Base-by-base conservation (phyloP, 1,284 basidiomycete species). In the Ceratobasidium sp. region DNA sequence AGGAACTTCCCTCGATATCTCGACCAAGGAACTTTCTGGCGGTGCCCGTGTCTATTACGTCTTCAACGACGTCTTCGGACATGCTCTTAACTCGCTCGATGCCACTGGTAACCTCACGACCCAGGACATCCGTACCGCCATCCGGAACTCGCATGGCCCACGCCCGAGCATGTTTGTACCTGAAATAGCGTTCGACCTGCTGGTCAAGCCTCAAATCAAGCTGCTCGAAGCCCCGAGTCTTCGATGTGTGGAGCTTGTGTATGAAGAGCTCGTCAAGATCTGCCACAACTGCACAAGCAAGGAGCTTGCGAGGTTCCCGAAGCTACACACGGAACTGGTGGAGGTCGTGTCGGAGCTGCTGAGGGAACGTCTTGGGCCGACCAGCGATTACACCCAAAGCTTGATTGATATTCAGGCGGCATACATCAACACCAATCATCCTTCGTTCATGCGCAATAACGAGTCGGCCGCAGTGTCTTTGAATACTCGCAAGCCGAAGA, bases 131-230 rank as follows among this genome's bases (percentile, higher is more conserved):
- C 89, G 96, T 46, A 99, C 97, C 1, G 97, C 97, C 10, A 99
- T 99, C 77, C 89, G 97, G 50, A 99, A 99, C 80, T 98, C 96
- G 32, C 98, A 97, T 2, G 97, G 97, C 34, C 97, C 97, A 10
- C 83, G 97, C 60, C 96, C 97, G 10, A 97, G 94, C 78, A 83
- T 99, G 71, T 99, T 99, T 79, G 96, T 99, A 0, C 97, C 97
- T 2, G 97, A 99, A 81, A 89, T 95, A 67, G 97, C 97, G 0
- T 99, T 99, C 78, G 97, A 99, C 80, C 82, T 99, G 62, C 85
- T 99, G 71, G 96, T 99, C 77, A 99, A 99, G 81, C 97, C 97
- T 0, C 97, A 99, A 82, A 98, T 99, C 82, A 97, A 97, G 83
- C 85, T 99, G 36, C 84, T 99, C 73, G 96, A 98, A 81, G 88